These are phyloP conservation scores for Boletus rubescentipes DNA, from an alignment of 768 basidiomycete genomes.

Conservation along the genomic window DNA sequence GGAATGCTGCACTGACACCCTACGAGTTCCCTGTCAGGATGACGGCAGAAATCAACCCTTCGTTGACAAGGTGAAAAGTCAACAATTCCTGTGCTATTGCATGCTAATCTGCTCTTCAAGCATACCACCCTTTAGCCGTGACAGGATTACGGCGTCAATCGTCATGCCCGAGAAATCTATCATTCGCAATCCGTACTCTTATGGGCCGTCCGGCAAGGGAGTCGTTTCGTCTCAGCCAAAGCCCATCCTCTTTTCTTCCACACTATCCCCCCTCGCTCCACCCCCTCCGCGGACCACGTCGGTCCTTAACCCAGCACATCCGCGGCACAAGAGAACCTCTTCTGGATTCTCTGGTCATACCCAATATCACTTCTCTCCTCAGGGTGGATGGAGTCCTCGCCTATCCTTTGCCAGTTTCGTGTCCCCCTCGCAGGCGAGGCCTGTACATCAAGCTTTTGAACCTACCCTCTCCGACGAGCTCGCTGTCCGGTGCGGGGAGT, in stretches of 20 bases:
- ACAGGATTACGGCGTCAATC: constrained; percentile 44
- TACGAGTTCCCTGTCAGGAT: no score
- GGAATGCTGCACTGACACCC: constrained; percentile 43
- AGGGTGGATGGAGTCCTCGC: constrained; percentile 5
- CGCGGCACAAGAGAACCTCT: constrained; percentile 35
- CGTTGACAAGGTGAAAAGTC: constrained; percentile 14
- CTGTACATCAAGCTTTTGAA: constrained; percentile 63
- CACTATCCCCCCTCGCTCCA: constrained; percentile 27
- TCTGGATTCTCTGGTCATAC: constrained; percentile 40
- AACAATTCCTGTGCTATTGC: not conserved
- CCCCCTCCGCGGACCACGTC: constrained; percentile 17
- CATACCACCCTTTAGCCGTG: constrained; percentile 40
- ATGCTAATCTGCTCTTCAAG: constrained; percentile 5
- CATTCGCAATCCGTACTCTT: constrained; percentile 37
- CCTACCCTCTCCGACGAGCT: constrained; percentile 78
- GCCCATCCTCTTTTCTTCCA: constrained; percentile 41
- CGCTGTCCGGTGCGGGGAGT: constrained; percentile 54
- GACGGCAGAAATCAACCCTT: constrained; percentile 3
- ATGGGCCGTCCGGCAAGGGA: constrained; percentile 44
- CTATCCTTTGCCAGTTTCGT: constrained; percentile 11
- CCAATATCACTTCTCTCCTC: constrained; percentile 16
- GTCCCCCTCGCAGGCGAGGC: constrained; percentile 42
- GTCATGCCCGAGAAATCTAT: constrained; percentile 54
- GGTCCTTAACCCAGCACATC: constrained; percentile 17
- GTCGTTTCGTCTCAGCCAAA: constrained; percentile 40